phyloP scores from a whole-genome alignment of 2,329 filamentous ascomycete genomes.

The Chalaropsis ovoidea region DNA sequence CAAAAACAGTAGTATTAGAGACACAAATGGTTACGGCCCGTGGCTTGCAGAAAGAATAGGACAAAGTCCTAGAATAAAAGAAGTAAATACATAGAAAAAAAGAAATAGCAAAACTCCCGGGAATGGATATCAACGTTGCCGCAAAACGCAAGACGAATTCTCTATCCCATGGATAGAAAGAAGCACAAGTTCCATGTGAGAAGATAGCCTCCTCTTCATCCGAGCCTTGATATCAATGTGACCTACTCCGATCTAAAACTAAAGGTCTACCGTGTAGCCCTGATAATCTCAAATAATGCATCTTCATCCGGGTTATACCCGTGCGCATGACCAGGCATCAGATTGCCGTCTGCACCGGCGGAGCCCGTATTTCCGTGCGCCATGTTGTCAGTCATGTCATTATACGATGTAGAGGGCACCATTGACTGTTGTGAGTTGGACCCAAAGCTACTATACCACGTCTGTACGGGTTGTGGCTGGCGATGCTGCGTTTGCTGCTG shows the following conservation, averaged over 20 bases:
- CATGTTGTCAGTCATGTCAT: no score
- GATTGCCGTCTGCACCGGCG: neutral
- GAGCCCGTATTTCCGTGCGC: neutral
- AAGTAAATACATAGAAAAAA: neutral
- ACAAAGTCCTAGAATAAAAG: neutral
- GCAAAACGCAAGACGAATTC: neutral
- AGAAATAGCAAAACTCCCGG: neutral
- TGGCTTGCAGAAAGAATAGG: neutral
- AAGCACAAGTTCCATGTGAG: neutral
- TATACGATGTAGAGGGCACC: no score
- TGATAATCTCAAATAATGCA: neutral
- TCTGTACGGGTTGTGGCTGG: slow-evolving; percentile 17
- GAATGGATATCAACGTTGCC: neutral
- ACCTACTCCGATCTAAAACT: no score
- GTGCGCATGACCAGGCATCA: neutral
- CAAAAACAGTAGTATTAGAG: neutral
- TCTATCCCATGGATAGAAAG: neutral
- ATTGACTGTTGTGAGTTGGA: slow-evolving; percentile 5
- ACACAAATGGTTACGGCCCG: neutral
- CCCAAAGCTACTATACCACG: slow-evolving; percentile 14
- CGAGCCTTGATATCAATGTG: no score
- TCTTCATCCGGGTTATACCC: neutral
- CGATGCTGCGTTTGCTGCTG: slow-evolving; percentile 22
- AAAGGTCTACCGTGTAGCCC: neutral
- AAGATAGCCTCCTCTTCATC: no score